Evolutionary conservation across 2,329 filamentous ascomycete genomes (phyloP), one percentile per base, ranked within the genome.

Genomic region (Thielaviopsis populi): DNA sequence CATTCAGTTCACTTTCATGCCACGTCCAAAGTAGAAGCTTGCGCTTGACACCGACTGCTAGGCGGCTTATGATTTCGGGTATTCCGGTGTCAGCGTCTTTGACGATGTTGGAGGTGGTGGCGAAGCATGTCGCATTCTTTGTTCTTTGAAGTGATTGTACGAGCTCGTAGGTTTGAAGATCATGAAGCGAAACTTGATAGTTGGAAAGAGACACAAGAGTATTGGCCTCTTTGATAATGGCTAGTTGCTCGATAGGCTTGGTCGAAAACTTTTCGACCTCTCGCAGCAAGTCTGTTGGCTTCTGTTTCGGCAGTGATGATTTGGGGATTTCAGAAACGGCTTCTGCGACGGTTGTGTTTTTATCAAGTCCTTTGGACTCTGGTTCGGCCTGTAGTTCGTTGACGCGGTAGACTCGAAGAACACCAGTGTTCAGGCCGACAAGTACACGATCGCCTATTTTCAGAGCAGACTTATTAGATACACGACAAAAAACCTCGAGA

Each of bases 211-310:
- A 96, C 65, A 99, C 84, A 56, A 99, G 83, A 22, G 90, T 87
- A 73, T 89, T 94, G 63, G 91, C 91, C 74, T 97, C 94, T 71
- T 96, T 97, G 71, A 99, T 91, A 66, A 95, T 87, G 65, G 91
- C 92, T 17, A 99, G 83, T 78, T 99, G 92, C 70, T 96, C 91
- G 68, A 99, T 86, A 63, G 91, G 86, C 67, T 90, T 85, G 41
- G 87, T 83, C 10, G 92, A 94, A 79, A 99, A 99, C 76, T 89
- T 94, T 69, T 99, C 94, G 62, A 96, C 81, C 73, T 97, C 95
- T 67, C 91, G 88, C 59, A 97, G 79, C 27, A 96, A 82, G 70
- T 96, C 91, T 10, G 91, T 91, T 3, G 87, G 80, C 69, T 80
- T 85, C 66, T 68, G 72, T 59, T 71, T 73, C 67, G 68, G 63